Conservation (phyloP, 306 rosid genomes). For the Medicago truncatula region DNA sequence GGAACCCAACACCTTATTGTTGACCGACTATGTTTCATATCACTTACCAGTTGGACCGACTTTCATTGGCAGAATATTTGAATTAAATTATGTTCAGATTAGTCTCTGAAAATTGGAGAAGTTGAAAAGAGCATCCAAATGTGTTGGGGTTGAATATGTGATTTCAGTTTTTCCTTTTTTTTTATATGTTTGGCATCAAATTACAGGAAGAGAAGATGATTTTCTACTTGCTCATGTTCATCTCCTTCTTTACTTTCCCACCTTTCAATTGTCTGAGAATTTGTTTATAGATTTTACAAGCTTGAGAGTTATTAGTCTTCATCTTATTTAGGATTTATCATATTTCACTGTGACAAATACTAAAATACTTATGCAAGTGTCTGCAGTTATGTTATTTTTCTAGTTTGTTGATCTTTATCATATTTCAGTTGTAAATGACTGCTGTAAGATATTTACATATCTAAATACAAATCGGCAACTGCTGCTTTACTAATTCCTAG, state of each 20-base stretch:
- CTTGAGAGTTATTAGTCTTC: neutral
- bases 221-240: slow-evolving; percentile 2
- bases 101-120: neutral
- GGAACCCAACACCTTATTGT: neutral
- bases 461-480: neutral
- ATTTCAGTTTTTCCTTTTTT: neutral
- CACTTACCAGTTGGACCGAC: neutral
- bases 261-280: neutral
- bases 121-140: slow-evolving; percentile 11
- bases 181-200: slow-evolving; percentile 6
- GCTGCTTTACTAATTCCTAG: slow-evolving; percentile 30
- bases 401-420: neutral
- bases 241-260: neutral
- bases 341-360: slow-evolving; percentile 15
- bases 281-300: neutral
- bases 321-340: slow-evolving; percentile 8
- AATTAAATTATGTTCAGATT: neutral
- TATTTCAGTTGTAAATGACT: too few species aligned
- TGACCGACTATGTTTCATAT: neutral
- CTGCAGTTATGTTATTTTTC: slow-evolving; percentile 12
- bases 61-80: slow-evolving; percentile 10
- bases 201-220: neutral
- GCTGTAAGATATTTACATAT: neutral
- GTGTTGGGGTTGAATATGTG: neutral
- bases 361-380: slow-evolving; percentile 2